Evolutionary conservation across 805 yeast species (phyloP).

Genomic region (Saccharomycopsis malanga): DNA sequence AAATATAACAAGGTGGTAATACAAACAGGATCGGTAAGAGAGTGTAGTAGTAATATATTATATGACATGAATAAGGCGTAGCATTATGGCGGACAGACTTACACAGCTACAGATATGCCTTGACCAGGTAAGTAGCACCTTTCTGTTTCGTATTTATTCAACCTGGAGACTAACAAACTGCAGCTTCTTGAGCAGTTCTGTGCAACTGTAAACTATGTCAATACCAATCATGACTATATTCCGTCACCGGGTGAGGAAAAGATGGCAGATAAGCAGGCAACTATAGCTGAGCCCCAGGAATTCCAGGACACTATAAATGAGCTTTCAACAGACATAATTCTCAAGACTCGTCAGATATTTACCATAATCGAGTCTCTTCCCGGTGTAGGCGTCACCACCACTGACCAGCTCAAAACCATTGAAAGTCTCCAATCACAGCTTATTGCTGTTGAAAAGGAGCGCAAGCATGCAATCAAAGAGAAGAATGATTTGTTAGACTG

Average conservation of each 20-base stretch:
- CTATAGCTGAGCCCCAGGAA: conserved; percentile 44
- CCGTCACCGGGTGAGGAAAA: conserved; percentile 46
- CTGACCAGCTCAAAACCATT: conserved; percentile 61
- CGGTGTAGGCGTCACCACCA: conserved; percentile 81
- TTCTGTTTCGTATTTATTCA: no score
- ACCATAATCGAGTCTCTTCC: conserved; percentile 85
- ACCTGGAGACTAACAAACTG: background rate
- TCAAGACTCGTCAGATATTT: conserved; percentile 80
- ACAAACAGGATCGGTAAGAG: no score
- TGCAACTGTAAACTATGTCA: conserved; percentile 73
- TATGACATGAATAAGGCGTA: no score
- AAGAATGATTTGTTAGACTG: conserved; percentile 56
- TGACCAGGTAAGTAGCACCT: conserved; percentile 47
- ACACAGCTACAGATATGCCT: conserved; percentile 86
- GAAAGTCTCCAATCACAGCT: conserved; percentile 56
- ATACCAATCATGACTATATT: conserved; percentile 61
- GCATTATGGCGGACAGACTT: conserved; percentile 69
- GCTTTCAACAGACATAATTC: conserved; percentile 73
- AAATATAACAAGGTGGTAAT: no score
- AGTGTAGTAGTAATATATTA: no score
- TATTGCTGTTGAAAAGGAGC: conserved; percentile 49
- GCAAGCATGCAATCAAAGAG: conserved; percentile 48
- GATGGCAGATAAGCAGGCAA: conserved; percentile 56
- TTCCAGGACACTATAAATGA: conserved; percentile 56
- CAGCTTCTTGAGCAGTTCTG: conserved; percentile 70